A percentile compares a stretch with the other conserved stretches of the same genome.
Evolutionary conservation across 2,329 filamentous ascomycete genomes (phyloP).

Genomic region (Cladorrhinum sp.): DNA sequence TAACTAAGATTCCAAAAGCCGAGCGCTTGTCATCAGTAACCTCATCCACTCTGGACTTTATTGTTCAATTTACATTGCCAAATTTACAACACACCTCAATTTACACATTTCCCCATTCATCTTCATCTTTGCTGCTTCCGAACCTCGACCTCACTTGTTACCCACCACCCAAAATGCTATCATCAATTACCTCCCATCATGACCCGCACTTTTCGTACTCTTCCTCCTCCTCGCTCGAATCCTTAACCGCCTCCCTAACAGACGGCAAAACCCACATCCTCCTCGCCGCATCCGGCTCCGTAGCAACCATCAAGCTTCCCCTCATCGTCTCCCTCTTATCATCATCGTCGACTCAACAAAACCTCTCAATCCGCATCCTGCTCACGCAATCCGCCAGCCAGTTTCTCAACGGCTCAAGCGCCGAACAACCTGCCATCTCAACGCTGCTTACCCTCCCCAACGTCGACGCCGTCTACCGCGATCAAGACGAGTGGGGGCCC

Average conservation of each 20-base stretch:
- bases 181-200: constrained; percentile 17
- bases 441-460: constrained; percentile 59
- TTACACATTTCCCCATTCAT: too few species aligned
- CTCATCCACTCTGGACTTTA: neutral
- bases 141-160: too few species aligned
- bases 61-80: neutral
- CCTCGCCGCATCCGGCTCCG: constrained; percentile 28
- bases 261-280: constrained; percentile 25
- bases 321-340: constrained; percentile 60
- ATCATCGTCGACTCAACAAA: constrained; percentile 37
- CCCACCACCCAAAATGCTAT: constrained; percentile 19
- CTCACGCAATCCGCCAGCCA: constrained; percentile 70
- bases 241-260: constrained; percentile 17
- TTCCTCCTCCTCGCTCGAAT: constrained; percentile 20
- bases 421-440: constrained; percentile 70
- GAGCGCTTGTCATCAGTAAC: neutral
- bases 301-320: constrained; percentile 38
- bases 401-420: constrained; percentile 73
- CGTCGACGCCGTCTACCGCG: constrained; percentile 77
- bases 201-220: constrained; percentile 18
- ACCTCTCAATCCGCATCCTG: constrained; percentile 79
- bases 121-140: too few species aligned
- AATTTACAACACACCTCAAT: neutral
- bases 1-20: neutral
- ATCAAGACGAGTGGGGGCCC: constrained; percentile 79